Percentiles rank a stretch among this genome's conserved stretches.
These are phyloP conservation scores for Elasticomyces elasticus DNA, from an alignment of 495 filamentous ascomycete species.

Conservation along the genomic window DNA sequence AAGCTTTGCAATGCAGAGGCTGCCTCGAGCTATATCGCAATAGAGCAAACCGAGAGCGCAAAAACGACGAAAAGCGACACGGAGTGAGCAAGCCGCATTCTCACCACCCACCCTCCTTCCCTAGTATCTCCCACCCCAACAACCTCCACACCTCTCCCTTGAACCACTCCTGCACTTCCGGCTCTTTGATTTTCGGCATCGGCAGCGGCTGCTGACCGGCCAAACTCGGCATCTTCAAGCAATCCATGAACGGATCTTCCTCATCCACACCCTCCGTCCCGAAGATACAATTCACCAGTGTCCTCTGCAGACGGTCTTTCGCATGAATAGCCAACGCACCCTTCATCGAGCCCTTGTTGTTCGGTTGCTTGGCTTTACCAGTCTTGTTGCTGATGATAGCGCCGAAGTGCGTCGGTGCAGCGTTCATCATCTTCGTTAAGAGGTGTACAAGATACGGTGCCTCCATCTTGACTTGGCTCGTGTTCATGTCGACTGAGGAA, in stretches of 20 bases:
- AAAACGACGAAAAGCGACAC: background rate
- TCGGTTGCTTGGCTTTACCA: background rate
- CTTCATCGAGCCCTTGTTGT: conserved; percentile 14
- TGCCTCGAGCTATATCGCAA: no score
- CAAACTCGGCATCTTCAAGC: conserved; percentile 26
- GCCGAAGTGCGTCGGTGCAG: conserved; percentile 26
- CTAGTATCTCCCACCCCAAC: conserved; percentile 31
- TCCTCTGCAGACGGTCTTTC: conserved; percentile 30
- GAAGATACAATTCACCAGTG: conserved; percentile 30
- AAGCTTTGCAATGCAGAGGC: no score
- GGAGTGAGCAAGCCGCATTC: background rate
- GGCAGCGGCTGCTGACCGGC: conserved; percentile 6
- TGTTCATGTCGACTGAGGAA: conserved; percentile 6
- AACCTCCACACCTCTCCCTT: conserved; percentile 29
- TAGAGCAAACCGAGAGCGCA: background rate
- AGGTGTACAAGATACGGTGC: conserved; percentile 25
- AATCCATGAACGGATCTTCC: conserved; percentile 17
- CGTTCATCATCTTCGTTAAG: conserved; percentile 24
- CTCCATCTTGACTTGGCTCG: conserved; percentile 20
- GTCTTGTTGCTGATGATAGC: background rate
- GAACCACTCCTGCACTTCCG: conserved; percentile 29
- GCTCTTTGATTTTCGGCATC: conserved; percentile 22
- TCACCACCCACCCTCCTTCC: conserved; percentile 19
- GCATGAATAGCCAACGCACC: conserved; percentile 18
- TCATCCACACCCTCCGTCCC: conserved; percentile 17